Percentiles rank a stretch among this genome's conserved stretches.
These are phyloP conservation scores for Coemansia reversa DNA, from an alignment of 192 early-diverging fungal species.

Conservation along the genomic window DNA sequence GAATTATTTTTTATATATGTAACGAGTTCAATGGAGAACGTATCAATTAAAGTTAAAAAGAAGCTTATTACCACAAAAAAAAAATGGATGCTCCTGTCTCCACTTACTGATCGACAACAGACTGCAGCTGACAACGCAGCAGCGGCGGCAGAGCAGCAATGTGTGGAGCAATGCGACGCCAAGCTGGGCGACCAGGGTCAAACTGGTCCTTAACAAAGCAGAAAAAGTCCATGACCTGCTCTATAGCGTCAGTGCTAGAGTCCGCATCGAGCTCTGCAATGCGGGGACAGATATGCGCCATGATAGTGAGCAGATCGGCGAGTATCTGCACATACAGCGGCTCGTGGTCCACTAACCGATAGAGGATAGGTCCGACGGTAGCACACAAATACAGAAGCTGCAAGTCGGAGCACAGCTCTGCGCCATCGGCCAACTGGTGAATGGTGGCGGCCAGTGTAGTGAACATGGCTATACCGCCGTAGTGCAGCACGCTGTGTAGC, in stretches of 20 bases:
- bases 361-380: conserved; percentile 67
- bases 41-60: background rate
- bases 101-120: conserved; percentile 43
- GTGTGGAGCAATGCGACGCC: conserved; percentile 47
- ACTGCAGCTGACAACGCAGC: conserved; percentile 45
- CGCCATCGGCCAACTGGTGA: conserved; percentile 34
- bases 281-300: conserved; percentile 45
- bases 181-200: conserved; percentile 40
- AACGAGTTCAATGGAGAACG: background rate
- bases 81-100: background rate
- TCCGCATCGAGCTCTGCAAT: conserved; percentile 19
- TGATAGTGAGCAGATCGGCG: conserved; percentile 37
- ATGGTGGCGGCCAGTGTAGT: conserved; percentile 46
- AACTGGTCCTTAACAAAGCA: conserved; percentile 55
- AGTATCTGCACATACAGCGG: conserved; percentile 44
- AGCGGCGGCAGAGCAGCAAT: conserved; percentile 42
- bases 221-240: conserved; percentile 57
- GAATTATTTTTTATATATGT: background rate
- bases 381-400: conserved; percentile 73
- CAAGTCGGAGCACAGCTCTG: conserved; percentile 61
- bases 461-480: conserved; percentile 68
- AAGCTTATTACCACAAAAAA: background rate
- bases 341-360: conserved; percentile 61
- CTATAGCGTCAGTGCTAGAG: conserved; percentile 41
- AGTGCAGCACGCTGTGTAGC: conserved; percentile 72